Evolutionary conservation across 2,329 filamentous ascomycete species (phyloP).

Genomic region (Colletotrichum siamense): DNA sequence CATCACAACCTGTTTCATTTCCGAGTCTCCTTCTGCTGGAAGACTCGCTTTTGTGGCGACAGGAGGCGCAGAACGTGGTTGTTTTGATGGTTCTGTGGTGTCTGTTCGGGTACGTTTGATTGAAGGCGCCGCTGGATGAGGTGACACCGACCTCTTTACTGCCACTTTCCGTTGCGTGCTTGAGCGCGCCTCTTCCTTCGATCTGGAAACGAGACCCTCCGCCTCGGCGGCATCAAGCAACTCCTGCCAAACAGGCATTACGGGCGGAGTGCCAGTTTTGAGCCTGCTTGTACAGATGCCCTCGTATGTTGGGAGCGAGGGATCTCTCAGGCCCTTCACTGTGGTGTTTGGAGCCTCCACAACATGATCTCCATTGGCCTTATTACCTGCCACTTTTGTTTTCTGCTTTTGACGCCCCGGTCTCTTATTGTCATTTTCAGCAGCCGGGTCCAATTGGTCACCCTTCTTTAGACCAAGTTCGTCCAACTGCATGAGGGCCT

Average conservation of each 20-base stretch:
- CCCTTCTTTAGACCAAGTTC: background rate
- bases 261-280: constrained; percentile 38
- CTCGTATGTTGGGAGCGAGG: constrained; percentile 3
- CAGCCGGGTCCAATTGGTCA: background rate
- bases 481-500: constrained; percentile 39
- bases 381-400: background rate
- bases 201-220: constrained; percentile 41
- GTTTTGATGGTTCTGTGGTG: background rate
- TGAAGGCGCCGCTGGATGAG: background rate
- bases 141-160: background rate
- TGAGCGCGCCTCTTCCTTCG: background rate
- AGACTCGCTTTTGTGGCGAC: background rate
- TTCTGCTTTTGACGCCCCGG: background rate
- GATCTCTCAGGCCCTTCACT: constrained; percentile 24
- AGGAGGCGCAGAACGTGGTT: background rate
- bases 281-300: constrained; percentile 51
- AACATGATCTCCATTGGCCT: background rate
- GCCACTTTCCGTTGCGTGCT: background rate
- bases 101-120: background rate
- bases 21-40: background rate
- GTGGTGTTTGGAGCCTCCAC: background rate
- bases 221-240: constrained; percentile 47
- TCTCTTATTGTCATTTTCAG: background rate
- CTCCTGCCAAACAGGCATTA: constrained; percentile 40
- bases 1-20: background rate